phyloP scores from a whole-genome alignment of 2,329 filamentous ascomycete genomes.

The Onygenales sp. region DNA sequence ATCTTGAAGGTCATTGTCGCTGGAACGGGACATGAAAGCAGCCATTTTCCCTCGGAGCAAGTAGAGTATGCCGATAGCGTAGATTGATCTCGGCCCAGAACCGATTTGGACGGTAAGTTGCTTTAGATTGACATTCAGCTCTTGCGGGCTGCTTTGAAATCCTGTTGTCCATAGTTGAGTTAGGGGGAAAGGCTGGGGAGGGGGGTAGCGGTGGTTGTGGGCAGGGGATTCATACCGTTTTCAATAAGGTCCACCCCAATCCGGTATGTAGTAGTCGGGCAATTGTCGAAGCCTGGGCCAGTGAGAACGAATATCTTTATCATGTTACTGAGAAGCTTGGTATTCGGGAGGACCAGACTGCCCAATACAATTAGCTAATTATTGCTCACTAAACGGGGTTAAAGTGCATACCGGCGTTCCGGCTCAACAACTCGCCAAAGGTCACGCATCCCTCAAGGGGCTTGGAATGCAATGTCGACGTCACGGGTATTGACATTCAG shows the following conservation, averaged over 20 bases:
- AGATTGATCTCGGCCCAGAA: neutral
- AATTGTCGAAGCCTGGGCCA: conserved; percentile 1
- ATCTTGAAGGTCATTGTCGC: neutral
- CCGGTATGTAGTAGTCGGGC: too few species aligned
- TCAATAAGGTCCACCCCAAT: conserved; percentile 4
- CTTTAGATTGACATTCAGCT: conserved; percentile 2
- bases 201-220: too few species aligned
- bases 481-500: too few species aligned
- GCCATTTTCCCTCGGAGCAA: conserved; percentile 5
- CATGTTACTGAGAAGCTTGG: neutral
- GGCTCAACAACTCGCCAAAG: neutral
- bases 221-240: neutral
- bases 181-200: neutral
- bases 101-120: neutral
- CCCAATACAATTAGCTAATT: too few species aligned
- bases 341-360: conserved; percentile 2
- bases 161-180: neutral
- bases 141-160: conserved; percentile 4
- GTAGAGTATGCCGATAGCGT: neutral
- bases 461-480: neutral
- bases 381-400: too few species aligned
- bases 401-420: neutral
- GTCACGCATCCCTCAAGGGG: neutral
- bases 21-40: neutral
- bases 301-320: conserved; percentile 4